Base-by-base conservation (phyloP, 805 yeast genomes). In the Aciculoconidium aculeatum region DNA sequence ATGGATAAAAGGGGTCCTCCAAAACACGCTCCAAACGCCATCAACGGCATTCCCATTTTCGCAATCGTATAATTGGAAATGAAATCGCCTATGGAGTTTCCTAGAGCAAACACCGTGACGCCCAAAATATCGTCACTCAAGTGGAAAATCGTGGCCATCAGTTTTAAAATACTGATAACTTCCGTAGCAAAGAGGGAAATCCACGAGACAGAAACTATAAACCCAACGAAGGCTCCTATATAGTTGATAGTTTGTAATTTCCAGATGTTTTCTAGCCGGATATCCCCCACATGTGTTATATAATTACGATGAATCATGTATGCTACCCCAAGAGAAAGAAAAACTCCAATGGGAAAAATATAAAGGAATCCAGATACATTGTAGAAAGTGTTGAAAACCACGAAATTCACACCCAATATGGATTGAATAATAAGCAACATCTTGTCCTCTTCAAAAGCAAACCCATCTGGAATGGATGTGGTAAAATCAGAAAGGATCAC, bases 21-120 rank as follows among this genome's bases (percentile, higher is more conserved):
- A 51, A 88, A 81, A 47, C 97, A 88, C 0, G 96, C 96, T 16
- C 92, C 83, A n/a, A 92, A 63, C 0, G 96, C 96, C 82, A 90
- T 82, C 25, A 81, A 67, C 0, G 95, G 84, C 58, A 75, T 77
- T 0, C 95, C 95, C 67, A 84, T 71, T 34, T 63, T 63, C 0
- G 95, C 87, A 15, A 90, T 73, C 0, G 94, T 80, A 19, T 80
- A 52, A 42, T 90, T 86, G 0, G 96, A 80, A 1, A 88, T 77
- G 26, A 88, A 60, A 48, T 90, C 98, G 5, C 97, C 96, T 5
- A 83, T 60, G 1, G 96, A 88, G 52, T 90, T 92, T 4, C 98
- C 97, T 35, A 90, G 58, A 0, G 97, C 95, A 53, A 90, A 82
- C 0, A 90, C 67, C 0, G 97, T 90, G 7, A 87, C 58, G 0